phyloP scores from a whole-genome alignment of 352 stramenopile species.

The Nothophytophthora sp. region DNA sequence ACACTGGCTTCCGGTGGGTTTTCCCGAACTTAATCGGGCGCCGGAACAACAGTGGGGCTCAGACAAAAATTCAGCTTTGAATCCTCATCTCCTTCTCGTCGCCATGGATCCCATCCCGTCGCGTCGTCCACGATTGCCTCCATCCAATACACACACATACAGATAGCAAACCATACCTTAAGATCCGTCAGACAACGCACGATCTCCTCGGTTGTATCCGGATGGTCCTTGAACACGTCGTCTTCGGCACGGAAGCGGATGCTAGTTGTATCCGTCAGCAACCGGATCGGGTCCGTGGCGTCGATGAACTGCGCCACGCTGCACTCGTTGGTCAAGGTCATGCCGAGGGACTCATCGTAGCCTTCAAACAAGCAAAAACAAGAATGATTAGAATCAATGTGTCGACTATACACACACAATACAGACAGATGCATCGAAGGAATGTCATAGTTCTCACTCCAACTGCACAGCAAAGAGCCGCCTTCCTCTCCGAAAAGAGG shows the following conservation, averaged over 20 bases:
- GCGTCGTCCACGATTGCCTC: background rate
- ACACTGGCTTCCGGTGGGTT: constrained; percentile 89
- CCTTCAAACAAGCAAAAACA: constrained; percentile 33
- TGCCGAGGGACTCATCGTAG: constrained; percentile 93
- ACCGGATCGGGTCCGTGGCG: constrained; percentile 92
- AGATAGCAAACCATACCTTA: constrained; percentile 61
- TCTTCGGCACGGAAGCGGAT: constrained; percentile 90
- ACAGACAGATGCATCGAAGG: constrained; percentile 12
- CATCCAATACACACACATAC: background rate
- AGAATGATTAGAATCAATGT: constrained; percentile 8
- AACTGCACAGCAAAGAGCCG: constrained; percentile 52
- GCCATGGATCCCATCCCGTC: background rate
- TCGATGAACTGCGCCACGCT: constrained; percentile 89
- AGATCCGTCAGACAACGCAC: constrained; percentile 87
- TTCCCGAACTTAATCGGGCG: constrained; percentile 89
- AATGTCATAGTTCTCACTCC: constrained; percentile 89
- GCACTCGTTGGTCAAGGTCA: constrained; percentile 83
- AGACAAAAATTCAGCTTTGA: constrained; percentile 78
- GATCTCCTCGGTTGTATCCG: constrained; percentile 83
- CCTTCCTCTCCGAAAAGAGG: constrained; percentile 19
- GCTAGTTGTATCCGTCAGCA: constrained; percentile 95
- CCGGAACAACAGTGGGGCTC: constrained; percentile 87
- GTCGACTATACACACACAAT: background rate
- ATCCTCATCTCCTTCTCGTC: constrained; percentile 66
- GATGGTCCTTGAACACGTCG: constrained; percentile 82